Evolutionary conservation across 129 eudicot species (phyloP).

Genomic region (Centaurea solstitialis): DNA sequence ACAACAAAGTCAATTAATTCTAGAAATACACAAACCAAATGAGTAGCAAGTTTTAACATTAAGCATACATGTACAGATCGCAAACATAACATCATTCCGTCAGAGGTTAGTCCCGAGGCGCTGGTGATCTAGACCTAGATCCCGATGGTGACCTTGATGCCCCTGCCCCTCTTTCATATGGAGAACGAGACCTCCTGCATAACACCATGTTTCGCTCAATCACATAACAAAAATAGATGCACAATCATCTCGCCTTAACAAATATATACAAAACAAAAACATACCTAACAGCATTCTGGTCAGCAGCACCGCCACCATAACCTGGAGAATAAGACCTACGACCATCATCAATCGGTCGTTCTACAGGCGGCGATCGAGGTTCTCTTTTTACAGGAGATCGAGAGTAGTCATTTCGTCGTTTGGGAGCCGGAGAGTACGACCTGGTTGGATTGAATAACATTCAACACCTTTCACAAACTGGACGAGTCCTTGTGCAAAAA

Average conservation of each 20-base stretch:
- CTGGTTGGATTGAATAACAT: slow-evolving; percentile 22
- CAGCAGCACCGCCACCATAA: slow-evolving; percentile 28
- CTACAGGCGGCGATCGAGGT: slow-evolving; percentile 36
- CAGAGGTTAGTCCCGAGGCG: slow-evolving; percentile 15
- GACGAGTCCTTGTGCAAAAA: neutral
- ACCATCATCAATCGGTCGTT: slow-evolving; percentile 20
- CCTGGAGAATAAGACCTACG: slow-evolving; percentile 46
- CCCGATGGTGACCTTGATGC: slow-evolving; percentile 56
- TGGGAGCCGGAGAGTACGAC: slow-evolving; percentile 55
- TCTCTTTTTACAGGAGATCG: slow-evolving; percentile 41
- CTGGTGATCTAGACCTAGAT: slow-evolving; percentile 55
- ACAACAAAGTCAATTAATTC: slow-evolving; percentile 3
- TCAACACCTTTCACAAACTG: slow-evolving; percentile 4
- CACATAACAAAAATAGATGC: neutral
- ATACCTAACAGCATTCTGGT: slow-evolving; percentile 27
- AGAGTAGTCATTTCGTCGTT: slow-evolving; percentile 41
- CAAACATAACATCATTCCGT: slow-evolving; percentile 4
- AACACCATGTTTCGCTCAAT: neutral
- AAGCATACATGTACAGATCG: slow-evolving; percentile 18
- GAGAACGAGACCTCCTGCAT: slow-evolving; percentile 29
- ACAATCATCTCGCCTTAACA: neutral
- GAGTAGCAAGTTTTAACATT: slow-evolving; percentile 6
- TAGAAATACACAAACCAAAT: slow-evolving; percentile 14
- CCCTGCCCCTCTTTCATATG: slow-evolving; percentile 27
- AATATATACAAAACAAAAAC: neutral